phyloP scores from a whole-genome alignment of 768 basidiomycete species.

The Lactarius deliciosus region DNA sequence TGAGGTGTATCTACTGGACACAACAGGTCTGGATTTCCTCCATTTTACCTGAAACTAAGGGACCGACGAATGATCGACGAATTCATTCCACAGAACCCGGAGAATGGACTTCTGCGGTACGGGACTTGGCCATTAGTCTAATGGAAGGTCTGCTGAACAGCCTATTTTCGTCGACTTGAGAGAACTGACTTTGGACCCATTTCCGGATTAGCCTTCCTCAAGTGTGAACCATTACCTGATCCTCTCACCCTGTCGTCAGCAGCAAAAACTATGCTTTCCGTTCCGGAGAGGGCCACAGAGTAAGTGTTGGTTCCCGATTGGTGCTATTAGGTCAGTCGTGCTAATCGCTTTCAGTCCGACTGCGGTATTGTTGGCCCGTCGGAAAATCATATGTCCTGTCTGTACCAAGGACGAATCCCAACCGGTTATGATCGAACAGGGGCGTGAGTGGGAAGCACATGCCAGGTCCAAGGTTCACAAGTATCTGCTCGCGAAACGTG shows the following conservation, averaged over 20 bases:
- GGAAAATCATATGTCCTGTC: slow-evolving; percentile 55
- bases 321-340: neutral
- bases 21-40: slow-evolving; percentile 49
- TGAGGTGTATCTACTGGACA: slow-evolving; percentile 62
- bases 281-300: slow-evolving; percentile 48
- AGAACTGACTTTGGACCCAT: neutral
- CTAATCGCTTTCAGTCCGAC: slow-evolving; percentile 48
- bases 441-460: slow-evolving; percentile 56
- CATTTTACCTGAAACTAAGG: slow-evolving; percentile 37
- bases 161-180: neutral
- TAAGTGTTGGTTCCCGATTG: slow-evolving; percentile 32
- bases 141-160: slow-evolving; percentile 43
- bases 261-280: slow-evolving; percentile 53
- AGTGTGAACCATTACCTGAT: slow-evolving; percentile 48
- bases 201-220: slow-evolving; percentile 18
- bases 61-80: slow-evolving; percentile 40
- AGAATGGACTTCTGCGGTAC: slow-evolving; percentile 59
- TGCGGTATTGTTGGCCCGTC: slow-evolving; percentile 53
- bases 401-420: slow-evolving; percentile 58
- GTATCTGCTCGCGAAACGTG: slow-evolving; percentile 38
- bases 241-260: slow-evolving; percentile 54
- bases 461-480: slow-evolving; percentile 55
- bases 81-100: neutral
- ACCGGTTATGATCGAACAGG: slow-evolving; percentile 65
- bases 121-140: slow-evolving; percentile 49